A percentile compares a stretch with the other conserved stretches of the same genome.
These are phyloP conservation scores for Strobilomyces confusus DNA, from an alignment of 768 basidiomycete genomes.

Conservation along the genomic window DNA sequence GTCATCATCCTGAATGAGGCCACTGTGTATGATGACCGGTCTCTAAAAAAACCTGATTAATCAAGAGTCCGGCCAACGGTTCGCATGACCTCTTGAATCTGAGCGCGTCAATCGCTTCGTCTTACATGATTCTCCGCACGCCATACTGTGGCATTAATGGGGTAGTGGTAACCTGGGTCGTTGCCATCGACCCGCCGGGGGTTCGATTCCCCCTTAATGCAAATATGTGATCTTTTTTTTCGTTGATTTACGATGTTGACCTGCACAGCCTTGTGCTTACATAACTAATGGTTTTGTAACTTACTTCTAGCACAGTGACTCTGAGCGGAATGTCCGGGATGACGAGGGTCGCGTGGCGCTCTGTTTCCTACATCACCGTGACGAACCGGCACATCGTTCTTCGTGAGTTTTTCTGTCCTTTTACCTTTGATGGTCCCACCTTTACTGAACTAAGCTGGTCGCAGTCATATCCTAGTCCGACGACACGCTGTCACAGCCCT, in stretches of 20 bases:
- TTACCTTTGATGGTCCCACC: not conserved
- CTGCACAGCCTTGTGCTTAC: too few species aligned
- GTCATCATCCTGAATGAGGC: too few species aligned
- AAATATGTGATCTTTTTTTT: not conserved
- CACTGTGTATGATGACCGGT: too few species aligned
- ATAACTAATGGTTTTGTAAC: too few species aligned
- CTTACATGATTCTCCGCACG: too few species aligned
- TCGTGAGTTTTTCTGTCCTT: constrained; percentile 11
- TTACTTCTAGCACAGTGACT: too few species aligned
- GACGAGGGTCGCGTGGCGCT: not conserved
- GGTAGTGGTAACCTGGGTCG: constrained; percentile 67
- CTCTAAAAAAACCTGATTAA: too few species aligned
- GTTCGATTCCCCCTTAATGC: constrained; percentile 62
- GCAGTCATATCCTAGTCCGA: not conserved
- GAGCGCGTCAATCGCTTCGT: too few species aligned
- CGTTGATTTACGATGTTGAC: too few species aligned
- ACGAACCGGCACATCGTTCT: not conserved
- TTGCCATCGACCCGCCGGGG: constrained; percentile 83
- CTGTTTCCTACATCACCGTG: not conserved
- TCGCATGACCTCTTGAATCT: too few species aligned
- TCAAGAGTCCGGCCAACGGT: too few species aligned
- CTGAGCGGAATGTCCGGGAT: not conserved
- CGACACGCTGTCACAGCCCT: constrained; percentile 34
- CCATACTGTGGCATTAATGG: constrained; percentile 44
- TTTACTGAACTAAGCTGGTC: constrained; percentile 3